Evolutionary conservation across 148 eudicot species (phyloP).

Genomic region (Simmondsia chinensis): DNA sequence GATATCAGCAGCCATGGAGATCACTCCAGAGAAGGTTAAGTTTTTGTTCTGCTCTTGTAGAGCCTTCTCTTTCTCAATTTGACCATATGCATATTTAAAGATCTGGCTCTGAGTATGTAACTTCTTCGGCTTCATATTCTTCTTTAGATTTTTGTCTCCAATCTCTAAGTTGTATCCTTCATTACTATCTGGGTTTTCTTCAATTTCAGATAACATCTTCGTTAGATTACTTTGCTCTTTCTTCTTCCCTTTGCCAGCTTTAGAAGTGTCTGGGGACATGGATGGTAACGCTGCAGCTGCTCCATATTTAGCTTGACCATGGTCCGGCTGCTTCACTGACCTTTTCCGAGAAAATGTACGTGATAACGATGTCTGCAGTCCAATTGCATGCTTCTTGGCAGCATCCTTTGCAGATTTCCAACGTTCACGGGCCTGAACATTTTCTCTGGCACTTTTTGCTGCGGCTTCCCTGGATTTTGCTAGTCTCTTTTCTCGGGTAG

Average conservation of each 20-base stretch:
- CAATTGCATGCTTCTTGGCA: conserved; percentile 45
- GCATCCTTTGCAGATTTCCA: conserved; percentile 66
- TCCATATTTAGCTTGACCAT: conserved; percentile 27
- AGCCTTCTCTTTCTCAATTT: conserved; percentile 77
- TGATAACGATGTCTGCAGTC: conserved; percentile 34
- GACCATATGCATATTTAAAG: conserved; percentile 70
- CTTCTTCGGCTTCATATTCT: conserved; percentile 36
- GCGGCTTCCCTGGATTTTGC: conserved; percentile 83
- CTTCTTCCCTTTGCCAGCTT: conserved; percentile 14
- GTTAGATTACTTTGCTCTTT: conserved; percentile 34
- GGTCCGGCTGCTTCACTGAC: conserved; percentile 21
- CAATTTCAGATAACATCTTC: conserved; percentile 41
- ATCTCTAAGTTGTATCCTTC: conserved; percentile 43
- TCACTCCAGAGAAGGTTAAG: conserved; percentile 56
- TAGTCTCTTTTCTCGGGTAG: conserved; percentile 44
- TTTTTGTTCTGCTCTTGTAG: conserved; percentile 51
- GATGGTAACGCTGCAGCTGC: conserved; percentile 23
- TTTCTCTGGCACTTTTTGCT: conserved; percentile 57
- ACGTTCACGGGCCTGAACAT: conserved; percentile 37
- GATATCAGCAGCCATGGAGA: conserved; percentile 35
- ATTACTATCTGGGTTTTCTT: conserved; percentile 39
- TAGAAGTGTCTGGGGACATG: neutral
- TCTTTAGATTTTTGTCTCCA: conserved; percentile 51
- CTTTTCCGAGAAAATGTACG: conserved; percentile 68
- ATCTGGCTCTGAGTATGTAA: conserved; percentile 62